Conservation (phyloP, 768 basidiomycete genomes). For the Punctularia strigosozonata region DNA sequence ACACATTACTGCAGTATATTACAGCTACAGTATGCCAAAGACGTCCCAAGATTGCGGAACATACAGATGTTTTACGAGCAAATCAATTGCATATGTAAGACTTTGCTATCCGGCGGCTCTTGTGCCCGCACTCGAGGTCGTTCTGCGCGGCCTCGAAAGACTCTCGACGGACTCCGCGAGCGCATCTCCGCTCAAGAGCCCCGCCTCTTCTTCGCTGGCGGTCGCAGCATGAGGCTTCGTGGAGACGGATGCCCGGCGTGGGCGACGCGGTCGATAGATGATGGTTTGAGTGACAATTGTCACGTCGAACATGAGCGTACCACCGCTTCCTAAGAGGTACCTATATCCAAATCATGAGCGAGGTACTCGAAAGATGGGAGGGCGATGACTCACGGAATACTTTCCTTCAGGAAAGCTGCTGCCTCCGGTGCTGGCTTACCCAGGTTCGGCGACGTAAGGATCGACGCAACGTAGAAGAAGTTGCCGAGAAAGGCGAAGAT, state of each 20-base stretch:
- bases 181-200: conserved; percentile 32
- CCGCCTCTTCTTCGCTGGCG: conserved; percentile 39
- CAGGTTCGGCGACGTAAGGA: conserved; percentile 65
- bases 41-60: no score
- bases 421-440: conserved; percentile 46
- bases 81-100: no score
- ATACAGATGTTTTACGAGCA: no score
- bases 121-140: neutral
- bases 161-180: conserved; percentile 10
- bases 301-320: conserved; percentile 88
- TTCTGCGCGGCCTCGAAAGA: conserved; percentile 10
- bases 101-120: no score
- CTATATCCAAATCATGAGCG: conserved; percentile 23
- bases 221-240: no score
- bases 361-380: neutral
- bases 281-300: conserved; percentile 82
- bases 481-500: conserved; percentile 92
- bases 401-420: conserved; percentile 61
- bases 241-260: no score
- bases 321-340: conserved; percentile 85
- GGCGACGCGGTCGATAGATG: conserved; percentile 51
- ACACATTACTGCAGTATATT: no score
- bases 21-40: no score
- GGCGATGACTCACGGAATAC: conserved; percentile 58
- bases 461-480: conserved; percentile 82